Evolutionary conservation across 176 grass and related monocot species (phyloP), one percentile per base, ranked within the genome.

Genomic region (Ananas comosus): DNA sequence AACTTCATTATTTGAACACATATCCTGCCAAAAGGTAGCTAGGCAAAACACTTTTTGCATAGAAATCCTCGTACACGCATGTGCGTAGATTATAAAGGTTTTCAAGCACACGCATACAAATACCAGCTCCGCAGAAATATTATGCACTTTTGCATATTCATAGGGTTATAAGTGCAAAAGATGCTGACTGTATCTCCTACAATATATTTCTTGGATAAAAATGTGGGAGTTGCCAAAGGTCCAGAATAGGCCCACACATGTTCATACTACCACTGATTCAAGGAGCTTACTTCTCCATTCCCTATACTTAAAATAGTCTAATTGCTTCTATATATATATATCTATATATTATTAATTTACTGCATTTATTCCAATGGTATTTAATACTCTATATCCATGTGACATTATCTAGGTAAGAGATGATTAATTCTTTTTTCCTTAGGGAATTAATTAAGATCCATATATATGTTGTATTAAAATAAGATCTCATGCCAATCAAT

Each of bases 171-270:
- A 42, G 4, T 42, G 33, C 33, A 42, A 42, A 42, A 42, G 33
- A 42, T 42, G 33, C 33, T 42, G 33, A 7, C 56, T 61, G 56
- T 19, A 19, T 57, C 50, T 54, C 80, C 64, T 80, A 76, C 56
- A 11, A 78, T 76, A 80, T 76, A 50, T 16, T 61, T 61, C 21
- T 10, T 61, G 16, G 56, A 61, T 19, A 18, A 61, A 61, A 10
- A 61, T 61, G 69, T 64, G 70, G 77, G 80, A 65, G 75, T n/a
- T 51, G 54, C 48, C 77, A 77, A 28, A 66, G 51, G 80, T 80
- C 85, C 73, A 53, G 56, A 61, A 18, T 3, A 22, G 21, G 56
- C 10, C 21, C 56, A 61, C 53, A 61, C 17, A 61, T 61, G 56
- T 61, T 61, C 56, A 61, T 61, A 61, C 56, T 61, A 10, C 17